Base-by-base conservation (phyloP, 1,284 basidiomycete species). In the Lignosus rhinocerotis region DNA sequence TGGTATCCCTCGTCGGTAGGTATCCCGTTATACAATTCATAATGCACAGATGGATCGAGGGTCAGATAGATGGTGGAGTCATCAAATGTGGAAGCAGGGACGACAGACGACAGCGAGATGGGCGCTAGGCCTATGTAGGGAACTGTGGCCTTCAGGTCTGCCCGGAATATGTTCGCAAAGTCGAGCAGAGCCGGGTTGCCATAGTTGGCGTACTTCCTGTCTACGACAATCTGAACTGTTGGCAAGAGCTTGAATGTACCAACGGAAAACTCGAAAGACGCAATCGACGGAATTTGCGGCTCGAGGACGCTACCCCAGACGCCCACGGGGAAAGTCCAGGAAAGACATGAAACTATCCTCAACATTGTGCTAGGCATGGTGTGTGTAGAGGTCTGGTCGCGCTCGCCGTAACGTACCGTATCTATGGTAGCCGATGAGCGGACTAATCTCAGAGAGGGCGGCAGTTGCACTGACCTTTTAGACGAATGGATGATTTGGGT, bases 1-100 rank as follows among this genome's bases (percentile, higher is more conserved):
- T 65, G 53, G 54, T 78, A 78, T 0, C 74, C 75, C 61, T 78
- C 75, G 5, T 66, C 65, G 0, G 75, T 74, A 0, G 63, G 47
- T 19, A 67, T 53, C 2, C 74, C 75, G 25, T 74, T 75, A 49
- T 72, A 73, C 14, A 73, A 61, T 7, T 66, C 69, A 42, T 64
- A 67, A n/a, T 64, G 45, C 30, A 64, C 51, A 0, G 60, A 47
- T 0, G 67, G 51, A 38, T 71, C 63, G 44, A 75, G 54, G 8
- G 66, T 67, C 5, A 76, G 57, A 53, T 70, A 70, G 8, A 76
- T 70, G 10, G 66, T 61, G 0, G 62, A 56, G 11, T 59, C 36
- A n/a, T 36, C 48, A 16, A 25, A 36, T 4, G 53, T 46, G 30
- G 19, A 41, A 3, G 58, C 61, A 19, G 63, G 55, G 38, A 54